These are phyloP conservation scores for Neltuma alba DNA, from an alignment of 306 rosid species.

Conservation along the genomic window DNA sequence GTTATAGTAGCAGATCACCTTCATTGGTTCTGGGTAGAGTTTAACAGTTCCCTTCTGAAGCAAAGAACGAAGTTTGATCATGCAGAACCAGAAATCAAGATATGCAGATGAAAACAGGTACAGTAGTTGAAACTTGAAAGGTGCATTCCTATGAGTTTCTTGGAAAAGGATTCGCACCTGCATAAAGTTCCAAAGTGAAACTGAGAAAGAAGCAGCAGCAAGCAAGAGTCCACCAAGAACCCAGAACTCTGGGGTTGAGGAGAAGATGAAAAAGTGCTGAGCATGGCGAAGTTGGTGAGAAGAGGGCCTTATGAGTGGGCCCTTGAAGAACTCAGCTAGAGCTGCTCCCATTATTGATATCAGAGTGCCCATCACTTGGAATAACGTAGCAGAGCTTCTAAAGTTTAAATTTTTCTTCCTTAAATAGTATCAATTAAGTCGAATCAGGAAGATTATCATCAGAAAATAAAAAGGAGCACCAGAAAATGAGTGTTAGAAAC, in stretches of 20 bases:
- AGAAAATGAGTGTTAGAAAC: neutral
- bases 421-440: neutral
- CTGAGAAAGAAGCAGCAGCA: constrained; percentile 61
- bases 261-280: constrained; percentile 53
- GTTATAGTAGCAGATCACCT: constrained; percentile 40
- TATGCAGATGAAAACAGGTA: neutral
- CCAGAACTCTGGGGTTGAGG: constrained; percentile 72
- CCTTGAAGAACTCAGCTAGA: constrained; percentile 55
- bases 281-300: constrained; percentile 44
- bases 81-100: neutral
- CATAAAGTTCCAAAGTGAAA: constrained; percentile 59
- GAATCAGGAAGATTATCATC: neutral
- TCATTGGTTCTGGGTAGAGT: constrained; percentile 47
- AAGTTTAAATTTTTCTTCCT: constrained; percentile 53
- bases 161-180: constrained; percentile 43
- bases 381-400: constrained; percentile 45
- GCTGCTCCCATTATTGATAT: constrained; percentile 67
- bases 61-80: constrained; percentile 13
- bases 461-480: neutral
- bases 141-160: too few species aligned
- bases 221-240: constrained; percentile 71
- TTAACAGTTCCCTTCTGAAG: constrained; percentile 40
- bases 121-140: neutral
- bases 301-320: constrained; percentile 57
- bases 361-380: constrained; percentile 60